phyloP scores from a whole-genome alignment of 2,329 filamentous ascomycete genomes.

The Fusarium camptoceras region DNA sequence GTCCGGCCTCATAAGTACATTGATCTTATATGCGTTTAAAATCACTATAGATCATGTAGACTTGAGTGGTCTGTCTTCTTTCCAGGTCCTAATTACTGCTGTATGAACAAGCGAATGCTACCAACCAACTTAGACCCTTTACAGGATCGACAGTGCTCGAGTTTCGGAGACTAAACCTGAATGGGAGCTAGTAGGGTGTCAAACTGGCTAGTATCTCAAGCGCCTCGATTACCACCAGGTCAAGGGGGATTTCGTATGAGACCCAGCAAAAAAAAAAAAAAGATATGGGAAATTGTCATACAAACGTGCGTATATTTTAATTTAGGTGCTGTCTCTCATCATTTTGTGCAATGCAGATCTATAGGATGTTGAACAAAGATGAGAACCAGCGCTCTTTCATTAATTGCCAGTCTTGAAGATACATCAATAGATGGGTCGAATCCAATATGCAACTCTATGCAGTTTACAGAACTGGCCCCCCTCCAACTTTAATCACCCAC shows the following conservation, averaged over 20 bases:
- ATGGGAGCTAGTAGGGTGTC: background rate
- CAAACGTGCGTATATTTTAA: constrained; percentile 10
- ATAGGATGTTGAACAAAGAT: background rate
- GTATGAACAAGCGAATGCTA: constrained; percentile 18
- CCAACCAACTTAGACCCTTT: constrained; percentile 23
- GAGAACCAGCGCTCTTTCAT: background rate
- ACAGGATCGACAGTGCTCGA: constrained; percentile 11
- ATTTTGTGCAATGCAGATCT: constrained; percentile 32
- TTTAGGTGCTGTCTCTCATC: constrained; percentile 19
- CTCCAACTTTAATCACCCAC: constrained; percentile 23
- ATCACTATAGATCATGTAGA: background rate
- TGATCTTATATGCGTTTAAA: background rate
- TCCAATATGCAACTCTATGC: background rate
- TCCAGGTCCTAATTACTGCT: constrained; percentile 11
- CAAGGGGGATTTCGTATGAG: constrained; percentile 17
- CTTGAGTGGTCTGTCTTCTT: constrained; percentile 34
- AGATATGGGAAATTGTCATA: constrained; percentile 24
- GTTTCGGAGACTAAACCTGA: constrained; percentile 32
- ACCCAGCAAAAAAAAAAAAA: constrained; percentile 24
- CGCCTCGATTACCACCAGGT: constrained; percentile 9
- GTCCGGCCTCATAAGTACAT: background rate
- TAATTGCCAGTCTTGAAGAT: background rate
- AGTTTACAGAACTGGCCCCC: constrained; percentile 3
- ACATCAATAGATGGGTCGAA: background rate
- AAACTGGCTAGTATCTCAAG: background rate